Base-by-base conservation (phyloP, 306 rosid genomes). In the Trifolium pratense region DNA sequence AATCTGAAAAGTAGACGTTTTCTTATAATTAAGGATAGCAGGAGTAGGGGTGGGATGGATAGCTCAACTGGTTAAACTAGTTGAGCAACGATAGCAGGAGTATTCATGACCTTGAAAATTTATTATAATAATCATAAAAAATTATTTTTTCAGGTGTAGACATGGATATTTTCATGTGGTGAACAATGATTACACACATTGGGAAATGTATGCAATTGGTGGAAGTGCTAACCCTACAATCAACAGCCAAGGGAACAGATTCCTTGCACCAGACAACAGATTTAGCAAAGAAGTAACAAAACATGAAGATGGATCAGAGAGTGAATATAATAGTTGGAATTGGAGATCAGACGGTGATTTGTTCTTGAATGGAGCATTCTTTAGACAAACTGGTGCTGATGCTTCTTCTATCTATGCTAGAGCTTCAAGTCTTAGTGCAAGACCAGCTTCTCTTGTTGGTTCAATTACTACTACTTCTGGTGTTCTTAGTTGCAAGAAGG, bases 201-300 rank as follows among this genome's bases (percentile, higher is more conserved):
- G 98, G 97, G 98, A 92, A 79, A 92, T 92, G 98, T 92, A 92
- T 13, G 98, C 98, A 1, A 89, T 92, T 37, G 98, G 98, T 1
- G 98, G 98, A 60, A 92, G 98, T 81, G 95, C 95, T 0, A 68
- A 83, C n/a, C 98, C 98, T 3, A 92, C 98, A 0, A 92, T 92
- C 16, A 78, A 86, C 80, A 88, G 98, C 78, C 91, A 90, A 76
- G 98, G 98, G 18, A 92, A 92, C 61, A 75, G 98, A 75, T 92
- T 92, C 70, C 80, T 83, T 17, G 98, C 98, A 5, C 91, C 98
- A 1, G 15, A 92, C 45, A 66, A 0, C 11, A 78, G 90, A 36
- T 84, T 71, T 16, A 84, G 78, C 56, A 92, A 92, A 64, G 92
- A 88, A 79, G 98, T 92, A 15, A 92, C 98, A 0, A 92, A 92